phyloP scores from a whole-genome alignment of 2,329 filamentous ascomycete genomes.

The Stromatinia cepivora region DNA sequence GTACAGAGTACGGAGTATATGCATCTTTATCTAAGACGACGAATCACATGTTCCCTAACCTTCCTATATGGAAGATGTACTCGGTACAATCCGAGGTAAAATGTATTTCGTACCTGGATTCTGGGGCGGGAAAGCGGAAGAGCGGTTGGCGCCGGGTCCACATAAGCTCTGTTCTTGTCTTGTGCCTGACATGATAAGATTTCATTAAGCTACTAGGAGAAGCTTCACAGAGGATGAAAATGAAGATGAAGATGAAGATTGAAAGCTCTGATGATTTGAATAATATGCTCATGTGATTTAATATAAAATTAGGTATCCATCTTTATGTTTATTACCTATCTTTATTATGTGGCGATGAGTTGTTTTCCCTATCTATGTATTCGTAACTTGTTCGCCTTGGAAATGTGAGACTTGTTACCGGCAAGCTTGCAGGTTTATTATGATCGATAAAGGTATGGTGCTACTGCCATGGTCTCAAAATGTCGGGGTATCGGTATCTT shows the following conservation, averaged over 20 bases:
- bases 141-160: conserved; percentile 18
- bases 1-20: not conserved
- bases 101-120: not conserved
- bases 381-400: not conserved
- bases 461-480: not conserved
- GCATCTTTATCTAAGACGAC: not conserved
- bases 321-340: too few species aligned
- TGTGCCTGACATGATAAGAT: conserved; percentile 5
- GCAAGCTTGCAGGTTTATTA: not conserved
- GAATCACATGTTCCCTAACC: not conserved
- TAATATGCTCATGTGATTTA: not conserved
- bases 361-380: too few species aligned
- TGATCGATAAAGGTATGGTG: not conserved
- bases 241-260: not conserved
- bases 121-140: conserved; percentile 23
- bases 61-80: not conserved
- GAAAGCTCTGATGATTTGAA: not conserved
- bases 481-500: conserved; percentile 20
- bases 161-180: not conserved
- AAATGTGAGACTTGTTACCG: not conserved
- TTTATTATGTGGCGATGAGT: too few species aligned
- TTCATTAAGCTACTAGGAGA: not conserved
- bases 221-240: too few species aligned
- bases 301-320: too few species aligned
- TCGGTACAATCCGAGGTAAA: not conserved